Conservation (phyloP, 169 alveolate species). For the Hepatocystis sp. region DNA sequence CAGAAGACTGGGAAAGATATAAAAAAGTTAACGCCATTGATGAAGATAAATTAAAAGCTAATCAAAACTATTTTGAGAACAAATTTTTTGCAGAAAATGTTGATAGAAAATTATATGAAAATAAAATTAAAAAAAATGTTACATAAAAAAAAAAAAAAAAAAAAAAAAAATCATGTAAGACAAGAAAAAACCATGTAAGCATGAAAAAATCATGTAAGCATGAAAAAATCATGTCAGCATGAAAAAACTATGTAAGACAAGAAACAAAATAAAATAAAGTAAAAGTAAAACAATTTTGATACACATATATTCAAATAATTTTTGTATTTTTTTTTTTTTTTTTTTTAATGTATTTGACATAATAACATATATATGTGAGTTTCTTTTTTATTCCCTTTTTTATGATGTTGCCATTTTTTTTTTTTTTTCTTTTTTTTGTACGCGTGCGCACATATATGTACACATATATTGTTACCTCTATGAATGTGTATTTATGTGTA, state of each 20-base stretch:
- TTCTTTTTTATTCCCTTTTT: too few species aligned
- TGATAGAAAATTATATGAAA: constrained; percentile 38
- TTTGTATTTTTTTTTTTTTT: background rate
- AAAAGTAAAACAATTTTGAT: background rate
- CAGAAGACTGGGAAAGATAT: constrained; percentile 60
- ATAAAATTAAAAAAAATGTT: constrained; percentile 22
- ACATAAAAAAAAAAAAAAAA: constrained; percentile 2
- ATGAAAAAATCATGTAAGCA: too few species aligned
- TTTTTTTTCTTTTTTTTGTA: too few species aligned
- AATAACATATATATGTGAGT: too few species aligned
- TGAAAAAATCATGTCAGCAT: too few species aligned
- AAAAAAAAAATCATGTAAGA: background rate
- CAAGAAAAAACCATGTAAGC: too few species aligned
- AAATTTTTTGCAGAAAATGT: constrained; percentile 61
- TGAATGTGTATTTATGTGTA: too few species aligned
- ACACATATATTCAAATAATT: background rate
- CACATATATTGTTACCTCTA: too few species aligned
- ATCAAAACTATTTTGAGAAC: constrained; percentile 46
- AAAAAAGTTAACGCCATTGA: constrained; percentile 35
- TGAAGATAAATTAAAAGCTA: constrained; percentile 41
- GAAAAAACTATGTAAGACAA: too few species aligned
- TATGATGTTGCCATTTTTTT: too few species aligned
- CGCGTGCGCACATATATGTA: too few species aligned
- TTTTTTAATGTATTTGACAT: background rate
- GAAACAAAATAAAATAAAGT: constrained; percentile 5